Conservation (phyloP, 768 basidiomycete genomes). For the Xerocomus spinulosus region DNA sequence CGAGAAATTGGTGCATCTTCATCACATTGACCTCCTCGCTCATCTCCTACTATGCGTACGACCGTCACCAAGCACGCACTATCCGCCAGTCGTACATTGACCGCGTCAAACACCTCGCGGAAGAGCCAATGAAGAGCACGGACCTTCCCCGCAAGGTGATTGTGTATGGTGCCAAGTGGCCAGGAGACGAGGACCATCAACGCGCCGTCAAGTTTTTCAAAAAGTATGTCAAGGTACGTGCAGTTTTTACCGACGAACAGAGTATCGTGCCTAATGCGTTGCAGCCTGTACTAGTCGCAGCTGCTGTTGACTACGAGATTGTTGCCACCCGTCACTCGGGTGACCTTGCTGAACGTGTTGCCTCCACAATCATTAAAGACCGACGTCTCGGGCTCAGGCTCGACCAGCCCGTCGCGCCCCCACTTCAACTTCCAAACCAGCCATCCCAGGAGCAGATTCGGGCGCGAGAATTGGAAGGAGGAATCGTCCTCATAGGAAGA, state of each 20-base stretch:
- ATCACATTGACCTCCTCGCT: slow-evolving; percentile 68
- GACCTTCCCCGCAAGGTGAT: slow-evolving; percentile 74
- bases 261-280: slow-evolving; percentile 2
- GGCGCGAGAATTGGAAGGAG: slow-evolving; percentile 69
- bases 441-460: slow-evolving; percentile 49
- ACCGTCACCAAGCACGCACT: slow-evolving; percentile 73
- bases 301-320: slow-evolving; percentile 89
- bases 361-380: slow-evolving; percentile 65
- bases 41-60: slow-evolving; percentile 76
- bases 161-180: slow-evolving; percentile 89
- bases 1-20: slow-evolving; percentile 94
- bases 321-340: slow-evolving; percentile 79
- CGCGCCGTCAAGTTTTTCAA: slow-evolving; percentile 84
- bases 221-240: slow-evolving; percentile 91
- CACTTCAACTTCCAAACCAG: slow-evolving; percentile 43
- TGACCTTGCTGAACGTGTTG: slow-evolving; percentile 73
- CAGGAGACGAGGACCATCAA: slow-evolving; percentile 90
- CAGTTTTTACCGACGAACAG: slow-evolving; percentile 10
- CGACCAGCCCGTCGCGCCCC: slow-evolving; percentile 41
- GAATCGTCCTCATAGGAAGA: slow-evolving; percentile 80
- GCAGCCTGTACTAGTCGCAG: slow-evolving; percentile 91
- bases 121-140: slow-evolving; percentile 58
- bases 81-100: slow-evolving; percentile 77
- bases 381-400: slow-evolving; percentile 66
- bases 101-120: slow-evolving; percentile 72